These are phyloP conservation scores for Colletotrichum somersetense DNA, from an alignment of 2,329 filamentous ascomycete genomes.

Conservation along the genomic window DNA sequence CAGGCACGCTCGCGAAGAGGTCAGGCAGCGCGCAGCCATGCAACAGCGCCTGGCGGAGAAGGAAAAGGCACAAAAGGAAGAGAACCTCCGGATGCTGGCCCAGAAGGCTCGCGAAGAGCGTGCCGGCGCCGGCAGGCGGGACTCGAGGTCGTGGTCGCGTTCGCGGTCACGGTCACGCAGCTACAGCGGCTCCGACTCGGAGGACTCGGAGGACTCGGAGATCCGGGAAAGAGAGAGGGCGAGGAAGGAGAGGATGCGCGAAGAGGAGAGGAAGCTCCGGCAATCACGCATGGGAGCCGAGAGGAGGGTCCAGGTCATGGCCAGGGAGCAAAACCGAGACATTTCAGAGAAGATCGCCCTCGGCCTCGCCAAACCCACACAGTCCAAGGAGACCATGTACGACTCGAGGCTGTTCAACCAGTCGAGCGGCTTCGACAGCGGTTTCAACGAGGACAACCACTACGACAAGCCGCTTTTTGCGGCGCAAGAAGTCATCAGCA, in stretches of 20 bases:
- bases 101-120: constrained; percentile 92
- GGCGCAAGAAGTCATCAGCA: constrained; percentile 93
- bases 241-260: constrained; percentile 81
- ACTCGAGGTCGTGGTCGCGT: constrained; percentile 52
- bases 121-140: constrained; percentile 63
- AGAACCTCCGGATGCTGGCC: constrained; percentile 86
- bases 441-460: constrained; percentile 96
- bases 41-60: constrained; percentile 96
- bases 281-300: constrained; percentile 97
- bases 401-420: constrained; percentile 97
- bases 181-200: constrained; percentile 65
- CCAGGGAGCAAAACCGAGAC: constrained; percentile 94
- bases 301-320: constrained; percentile 90
- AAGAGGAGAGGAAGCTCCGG: constrained; percentile 89
- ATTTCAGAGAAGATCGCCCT: constrained; percentile 97
- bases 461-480: constrained; percentile 98
- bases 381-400: constrained; percentile 94
- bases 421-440: constrained; percentile 87
- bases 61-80: constrained; percentile 94
- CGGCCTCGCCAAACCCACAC: constrained; percentile 93
- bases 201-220: constrained; percentile 74
- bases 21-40: constrained; percentile 92
- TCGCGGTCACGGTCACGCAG: constrained; percentile 61
- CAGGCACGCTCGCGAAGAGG: constrained; percentile 93
- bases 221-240: constrained; percentile 81